These are phyloP conservation scores for Poa annua DNA, from an alignment of 176 grass and related monocot genomes.

Conservation along the genomic window DNA sequence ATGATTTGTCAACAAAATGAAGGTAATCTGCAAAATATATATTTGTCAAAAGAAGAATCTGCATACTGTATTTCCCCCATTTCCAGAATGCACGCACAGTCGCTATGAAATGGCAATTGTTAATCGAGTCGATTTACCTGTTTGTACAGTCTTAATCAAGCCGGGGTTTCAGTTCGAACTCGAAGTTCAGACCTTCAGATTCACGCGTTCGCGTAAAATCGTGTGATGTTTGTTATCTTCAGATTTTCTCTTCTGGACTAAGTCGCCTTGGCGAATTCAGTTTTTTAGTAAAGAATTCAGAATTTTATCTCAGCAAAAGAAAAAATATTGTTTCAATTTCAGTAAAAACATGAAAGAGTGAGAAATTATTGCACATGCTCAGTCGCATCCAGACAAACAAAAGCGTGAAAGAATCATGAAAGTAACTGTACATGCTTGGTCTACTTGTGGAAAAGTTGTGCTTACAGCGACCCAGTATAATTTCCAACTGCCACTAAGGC, in stretches of 20 bases:
- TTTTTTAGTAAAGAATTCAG: background rate
- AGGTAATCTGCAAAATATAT: too few species aligned
- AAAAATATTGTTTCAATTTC: too few species aligned
- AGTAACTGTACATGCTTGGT: background rate
- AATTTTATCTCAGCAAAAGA: background rate
- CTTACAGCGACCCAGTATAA: background rate
- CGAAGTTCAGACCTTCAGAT: background rate
- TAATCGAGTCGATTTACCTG: background rate
- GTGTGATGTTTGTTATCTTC: too few species aligned
- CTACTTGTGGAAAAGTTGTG: background rate
- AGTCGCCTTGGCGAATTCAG: background rate
- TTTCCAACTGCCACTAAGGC: background rate
- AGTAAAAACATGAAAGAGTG: background rate
- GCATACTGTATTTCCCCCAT: background rate
- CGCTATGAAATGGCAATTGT: too few species aligned
- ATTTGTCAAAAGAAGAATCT: too few species aligned
- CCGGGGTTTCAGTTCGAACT: too few species aligned
- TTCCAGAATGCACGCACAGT: background rate
- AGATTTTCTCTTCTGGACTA: background rate
- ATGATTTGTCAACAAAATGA: background rate
- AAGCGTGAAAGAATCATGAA: background rate
- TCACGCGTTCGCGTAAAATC: background rate
- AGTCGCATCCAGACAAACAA: background rate
- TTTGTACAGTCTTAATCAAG: background rate
- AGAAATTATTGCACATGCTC: constrained; percentile 16